Percentiles rank a stretch among this genome's conserved stretches.
Evolutionary conservation across 257 asterid species (phyloP).

Genomic region (Solanum paucissectum): DNA sequence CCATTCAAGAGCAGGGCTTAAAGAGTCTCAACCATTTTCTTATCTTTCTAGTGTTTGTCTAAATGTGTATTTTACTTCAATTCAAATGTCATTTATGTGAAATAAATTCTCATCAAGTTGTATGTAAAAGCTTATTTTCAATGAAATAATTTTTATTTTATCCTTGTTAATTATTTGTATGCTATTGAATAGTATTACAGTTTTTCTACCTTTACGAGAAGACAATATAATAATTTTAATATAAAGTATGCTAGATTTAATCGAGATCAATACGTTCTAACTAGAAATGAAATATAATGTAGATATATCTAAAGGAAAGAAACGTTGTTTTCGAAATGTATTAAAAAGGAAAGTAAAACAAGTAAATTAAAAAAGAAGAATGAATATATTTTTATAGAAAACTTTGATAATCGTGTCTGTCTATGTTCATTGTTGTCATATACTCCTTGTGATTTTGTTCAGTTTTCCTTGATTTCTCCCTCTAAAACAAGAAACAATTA

Average conservation of each 20-base stretch:
- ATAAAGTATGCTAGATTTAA: too few relatives aligned
- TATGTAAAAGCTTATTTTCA: background rate
- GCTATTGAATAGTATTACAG: background rate
- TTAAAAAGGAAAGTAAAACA: background rate
- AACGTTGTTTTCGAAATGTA: too few relatives aligned
- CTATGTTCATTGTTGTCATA: background rate
- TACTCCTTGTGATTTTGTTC: background rate
- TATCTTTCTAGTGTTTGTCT: background rate
- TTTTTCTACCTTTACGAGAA: background rate
- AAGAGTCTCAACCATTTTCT: background rate
- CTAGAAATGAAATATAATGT: background rate
- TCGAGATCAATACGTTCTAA: too few relatives aligned
- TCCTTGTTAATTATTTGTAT: background rate
- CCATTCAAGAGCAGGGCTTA: conserved; percentile 48
- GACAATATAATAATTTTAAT: background rate
- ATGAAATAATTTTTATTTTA: background rate
- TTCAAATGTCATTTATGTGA: background rate
- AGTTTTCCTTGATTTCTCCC: background rate
- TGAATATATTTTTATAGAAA: background rate
- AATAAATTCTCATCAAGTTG: background rate
- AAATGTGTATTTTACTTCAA: background rate
- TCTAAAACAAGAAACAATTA: background rate
- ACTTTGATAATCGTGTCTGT: background rate
- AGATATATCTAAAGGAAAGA: background rate
- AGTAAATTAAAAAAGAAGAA: too few relatives aligned